Base-by-base conservation (phyloP, 352 stramenopile species). In the Phytopythium aichiense region DNA sequence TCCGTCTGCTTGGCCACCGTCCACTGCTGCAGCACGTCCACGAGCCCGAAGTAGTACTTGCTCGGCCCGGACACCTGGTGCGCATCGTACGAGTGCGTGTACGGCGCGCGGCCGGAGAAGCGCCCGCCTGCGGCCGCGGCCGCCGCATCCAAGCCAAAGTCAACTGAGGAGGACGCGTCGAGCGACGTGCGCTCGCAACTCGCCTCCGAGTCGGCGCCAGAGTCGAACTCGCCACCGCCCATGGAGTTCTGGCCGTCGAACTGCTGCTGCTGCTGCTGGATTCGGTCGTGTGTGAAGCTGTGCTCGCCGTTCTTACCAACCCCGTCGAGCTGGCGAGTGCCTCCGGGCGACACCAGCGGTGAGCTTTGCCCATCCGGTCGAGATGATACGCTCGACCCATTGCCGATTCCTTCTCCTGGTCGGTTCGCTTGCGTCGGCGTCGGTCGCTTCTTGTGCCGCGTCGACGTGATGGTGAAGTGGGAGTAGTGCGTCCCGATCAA, bases 21-120 rank as follows among this genome's bases (percentile, higher is more conserved):
- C 87, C 87, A 97, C 60, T 87, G 74, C 71, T 97, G 90, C 48
- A 97, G 66, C 15, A 97, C 89, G 58, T 97, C 90, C 2, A 97
- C 92, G 6, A 97, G 68, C 0, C 90, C 90, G 53, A 97, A 85
- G 79, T 95, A 96, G 59, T 96, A 97, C 57, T 79, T 81, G 61
- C 87, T 93, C 20, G 89, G 87, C 0, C 87, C 88, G 1, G 87
- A 92, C 3, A 95, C 84, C 55, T 90, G 83, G 60, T 93, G 77
- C 46, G 84, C 87, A 37, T 78, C 65, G 50, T 91, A 92, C 22
- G 78, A 72, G 58, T 91, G 60, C 50, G 65, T 63, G 35, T 81
- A 77, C 38, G 67, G 63, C 48, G 37, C 51, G 45, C 37, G 65
- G n/a, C 75, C 66, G n/a, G 37, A 48, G 16, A 30, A 56, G 30